Conservation (phyloP, 345 rosid species). For the Syzygium oleosum region DNA sequence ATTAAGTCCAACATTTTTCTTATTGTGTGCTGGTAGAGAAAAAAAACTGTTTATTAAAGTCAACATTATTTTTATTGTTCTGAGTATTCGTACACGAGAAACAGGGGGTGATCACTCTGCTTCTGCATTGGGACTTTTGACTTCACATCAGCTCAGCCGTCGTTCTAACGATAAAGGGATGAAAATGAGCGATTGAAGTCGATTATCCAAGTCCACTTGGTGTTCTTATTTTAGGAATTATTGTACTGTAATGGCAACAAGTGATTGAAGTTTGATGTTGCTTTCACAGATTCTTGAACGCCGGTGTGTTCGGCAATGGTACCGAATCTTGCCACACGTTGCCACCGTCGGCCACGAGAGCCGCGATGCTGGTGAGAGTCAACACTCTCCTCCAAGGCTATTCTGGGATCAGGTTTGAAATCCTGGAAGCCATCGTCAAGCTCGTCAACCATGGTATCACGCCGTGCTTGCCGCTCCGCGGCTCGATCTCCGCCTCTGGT, state of each 20-base stretch:
- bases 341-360: conserved; percentile 53
- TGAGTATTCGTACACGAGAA: neutral
- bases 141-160: neutral
- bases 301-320: conserved; percentile 62
- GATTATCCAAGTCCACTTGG: neutral
- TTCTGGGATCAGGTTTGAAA: conserved; percentile 66
- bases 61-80: too few species aligned
- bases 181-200: neutral
- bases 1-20: neutral
- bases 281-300: conserved; percentile 43
- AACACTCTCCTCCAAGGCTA: conserved; percentile 75
- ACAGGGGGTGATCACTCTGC: neutral
- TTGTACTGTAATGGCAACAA: neutral
- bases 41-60: neutral
- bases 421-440: conserved; percentile 54
- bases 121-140: neutral
- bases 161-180: neutral
- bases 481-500: conserved; percentile 68
- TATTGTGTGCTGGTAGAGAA: neutral
- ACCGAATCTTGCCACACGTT: conserved; percentile 55
- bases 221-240: neutral
- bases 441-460: conserved; percentile 59
- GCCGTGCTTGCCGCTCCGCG: conserved; percentile 70
- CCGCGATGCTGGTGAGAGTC: conserved; percentile 71
- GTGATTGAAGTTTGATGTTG: neutral